A percentile compares a stretch with the other conserved stretches of the same genome.
Conservation (phyloP, 306 rosid genomes). For the Pyrus betulifolia region DNA sequence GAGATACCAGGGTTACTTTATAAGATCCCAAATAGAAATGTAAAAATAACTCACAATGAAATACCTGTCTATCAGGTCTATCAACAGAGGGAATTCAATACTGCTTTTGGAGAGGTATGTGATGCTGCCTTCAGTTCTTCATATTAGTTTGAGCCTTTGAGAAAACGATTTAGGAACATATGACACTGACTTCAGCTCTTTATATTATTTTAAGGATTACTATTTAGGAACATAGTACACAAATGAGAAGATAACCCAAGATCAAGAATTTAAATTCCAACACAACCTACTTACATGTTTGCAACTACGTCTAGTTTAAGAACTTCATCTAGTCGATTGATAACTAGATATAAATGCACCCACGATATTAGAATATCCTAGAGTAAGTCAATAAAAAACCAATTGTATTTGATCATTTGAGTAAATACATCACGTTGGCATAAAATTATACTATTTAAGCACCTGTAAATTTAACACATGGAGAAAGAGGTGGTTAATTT, state of each 20-base stretch:
- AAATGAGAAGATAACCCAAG: not conserved
- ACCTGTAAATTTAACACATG: not conserved
- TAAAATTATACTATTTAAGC: not conserved
- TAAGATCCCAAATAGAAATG: slow-evolving; percentile 3
- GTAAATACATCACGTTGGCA: not conserved
- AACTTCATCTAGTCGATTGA: not conserved
- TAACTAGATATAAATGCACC: not conserved
- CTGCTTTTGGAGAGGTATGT: slow-evolving; percentile 98
- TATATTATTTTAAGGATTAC: not conserved
- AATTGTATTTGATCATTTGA: not conserved
- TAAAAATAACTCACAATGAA: slow-evolving; percentile 13
- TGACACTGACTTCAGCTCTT: not conserved
- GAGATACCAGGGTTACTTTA: slow-evolving; percentile 8
- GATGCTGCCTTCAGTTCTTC: slow-evolving; percentile 8
- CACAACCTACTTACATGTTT: not conserved
- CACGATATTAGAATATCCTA: not conserved
- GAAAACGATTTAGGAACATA: not conserved
- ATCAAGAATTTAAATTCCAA: not conserved
- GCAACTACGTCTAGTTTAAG: not conserved
- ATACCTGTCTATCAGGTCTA: slow-evolving; percentile 45
- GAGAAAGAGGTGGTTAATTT: not conserved
- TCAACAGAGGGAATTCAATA: slow-evolving; percentile 74
- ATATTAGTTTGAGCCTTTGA: not conserved
- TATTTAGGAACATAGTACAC: not conserved
- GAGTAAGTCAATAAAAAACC: not conserved